Evolutionary conservation across 2,329 filamentous ascomycete species (phyloP), one percentile per base, ranked within the genome.

Genomic region (Pleoardoris graminearum): DNA sequence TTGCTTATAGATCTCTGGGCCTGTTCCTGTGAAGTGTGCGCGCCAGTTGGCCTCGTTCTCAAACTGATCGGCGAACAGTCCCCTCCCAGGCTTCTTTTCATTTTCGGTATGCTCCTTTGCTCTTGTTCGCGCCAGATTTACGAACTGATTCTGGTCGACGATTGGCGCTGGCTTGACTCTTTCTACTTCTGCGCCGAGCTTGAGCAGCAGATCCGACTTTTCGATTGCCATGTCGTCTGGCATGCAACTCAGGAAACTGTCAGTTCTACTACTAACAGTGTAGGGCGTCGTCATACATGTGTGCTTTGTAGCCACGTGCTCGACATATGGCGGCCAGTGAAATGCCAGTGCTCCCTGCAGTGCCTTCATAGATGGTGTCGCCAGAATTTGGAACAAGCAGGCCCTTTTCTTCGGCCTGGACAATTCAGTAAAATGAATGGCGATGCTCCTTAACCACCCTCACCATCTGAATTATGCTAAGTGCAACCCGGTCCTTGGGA

Each of bases 301-400:
- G 90, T 27, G 91, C 91, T 60, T 87, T 84, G 77, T 97, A 97
- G 29, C 94, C 94, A 72, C 86, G 84, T 19, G 94, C 92, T 62
- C 92, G 84, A 44, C 91, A 92, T 45, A 99, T 84, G 0, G 90
- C 90, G 2, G 94, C 94, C 8, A 99, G 81, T 14, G 92, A 97
- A 64, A 99, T 97, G 19, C 94, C 94, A 0, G 94, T 99, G 69
- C 90, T 96, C 54, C 94, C 94, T 14, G 96, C 92, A 1, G 94
- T 99, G 60, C 94, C 94, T 77, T 99, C 94, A 75, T 97, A 99
- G 66, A 99, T 91, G 37, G 90, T 95, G 72, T 99, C 94, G 55
- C 93, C 93, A 19, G 88, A 86, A 61, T 88, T 80, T 0, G 94
- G 93, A 0, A 81, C 82, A 39, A 99, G 76, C 16, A 92, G 79